phyloP scores from a whole-genome alignment of 768 basidiomycete genomes.

The Rhodotorula kratochvilovae region DNA sequence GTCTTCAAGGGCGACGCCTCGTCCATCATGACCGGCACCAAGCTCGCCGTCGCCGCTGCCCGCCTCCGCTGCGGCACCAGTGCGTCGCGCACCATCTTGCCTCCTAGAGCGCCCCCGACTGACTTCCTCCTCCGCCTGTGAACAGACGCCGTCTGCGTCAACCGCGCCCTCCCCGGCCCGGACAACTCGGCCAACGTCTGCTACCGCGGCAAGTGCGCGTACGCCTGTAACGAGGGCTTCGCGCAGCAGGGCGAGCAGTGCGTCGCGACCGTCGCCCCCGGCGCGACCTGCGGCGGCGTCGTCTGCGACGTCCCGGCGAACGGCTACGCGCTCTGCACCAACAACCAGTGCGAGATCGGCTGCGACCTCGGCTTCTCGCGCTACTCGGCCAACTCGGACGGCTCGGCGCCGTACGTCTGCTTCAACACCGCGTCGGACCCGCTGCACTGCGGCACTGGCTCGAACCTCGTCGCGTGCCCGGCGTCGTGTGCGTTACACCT shows the following conservation, averaged over 20 bases:
- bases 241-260: constrained; percentile 20
- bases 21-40: neutral
- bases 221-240: constrained; percentile 29
- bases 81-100: neutral
- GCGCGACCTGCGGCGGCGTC: neutral
- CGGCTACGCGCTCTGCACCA: constrained; percentile 32
- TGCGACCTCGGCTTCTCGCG: constrained; percentile 21
- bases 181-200: constrained; percentile 30
- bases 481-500: constrained; percentile 11
- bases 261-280: constrained; percentile 18
- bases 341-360: constrained; percentile 18
- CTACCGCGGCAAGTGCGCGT: constrained; percentile 21
- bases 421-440: constrained; percentile 6
- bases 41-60: constrained; percentile 22
- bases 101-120: neutral
- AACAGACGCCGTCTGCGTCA: constrained; percentile 19
- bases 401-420: constrained; percentile 1
- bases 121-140: too few species aligned
- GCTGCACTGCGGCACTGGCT: constrained; percentile 22
- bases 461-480: constrained; percentile 17
- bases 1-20: neutral
- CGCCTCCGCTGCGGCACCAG: constrained; percentile 33
- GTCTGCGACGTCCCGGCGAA: constrained; percentile 14
- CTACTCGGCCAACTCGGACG: neutral
- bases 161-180: constrained; percentile 14